Conservation (phyloP, 2,329 filamentous ascomycete genomes). For the Verticillium alfalfae region DNA sequence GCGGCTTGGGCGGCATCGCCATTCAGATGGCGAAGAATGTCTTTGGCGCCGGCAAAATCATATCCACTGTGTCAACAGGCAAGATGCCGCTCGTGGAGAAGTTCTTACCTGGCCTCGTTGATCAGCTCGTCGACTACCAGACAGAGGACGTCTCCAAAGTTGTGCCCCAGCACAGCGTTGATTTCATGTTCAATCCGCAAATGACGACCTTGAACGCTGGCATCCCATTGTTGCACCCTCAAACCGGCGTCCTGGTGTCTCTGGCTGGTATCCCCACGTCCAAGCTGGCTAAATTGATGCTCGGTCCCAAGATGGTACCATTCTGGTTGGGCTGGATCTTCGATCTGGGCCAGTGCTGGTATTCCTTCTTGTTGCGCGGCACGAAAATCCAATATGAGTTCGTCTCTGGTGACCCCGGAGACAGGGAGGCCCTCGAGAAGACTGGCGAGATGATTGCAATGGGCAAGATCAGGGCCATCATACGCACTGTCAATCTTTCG, state of each 20-base stretch:
- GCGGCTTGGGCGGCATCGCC: conserved; percentile 38
- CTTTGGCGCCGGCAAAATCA: conserved; percentile 38
- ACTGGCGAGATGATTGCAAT: conserved; percentile 32
- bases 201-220: conserved; percentile 27
- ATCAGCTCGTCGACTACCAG: conserved; percentile 47
- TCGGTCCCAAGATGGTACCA: conserved; percentile 21
- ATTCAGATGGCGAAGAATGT: conserved; percentile 46
- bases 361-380: conserved; percentile 34
- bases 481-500: conserved; percentile 30
- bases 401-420: conserved; percentile 35
- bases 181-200: conserved; percentile 46
- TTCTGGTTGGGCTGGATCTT: conserved; percentile 30
- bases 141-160: conserved; percentile 24
- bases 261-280: conserved; percentile 31
- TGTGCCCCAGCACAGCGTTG: conserved; percentile 36
- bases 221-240: conserved; percentile 30
- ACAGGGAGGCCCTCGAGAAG: conserved; percentile 34
- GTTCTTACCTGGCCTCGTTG: conserved; percentile 35
- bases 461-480: conserved; percentile 36
- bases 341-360: conserved; percentile 30
- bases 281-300: conserved; percentile 20
- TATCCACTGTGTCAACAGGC: conserved; percentile 46
- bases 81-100: conserved; percentile 41
- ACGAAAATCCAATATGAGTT: conserved; percentile 38
- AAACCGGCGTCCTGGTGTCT: conserved; percentile 31